Base-by-base conservation (phyloP, 2,329 filamentous ascomycete species). In the Botrytis elliptica region DNA sequence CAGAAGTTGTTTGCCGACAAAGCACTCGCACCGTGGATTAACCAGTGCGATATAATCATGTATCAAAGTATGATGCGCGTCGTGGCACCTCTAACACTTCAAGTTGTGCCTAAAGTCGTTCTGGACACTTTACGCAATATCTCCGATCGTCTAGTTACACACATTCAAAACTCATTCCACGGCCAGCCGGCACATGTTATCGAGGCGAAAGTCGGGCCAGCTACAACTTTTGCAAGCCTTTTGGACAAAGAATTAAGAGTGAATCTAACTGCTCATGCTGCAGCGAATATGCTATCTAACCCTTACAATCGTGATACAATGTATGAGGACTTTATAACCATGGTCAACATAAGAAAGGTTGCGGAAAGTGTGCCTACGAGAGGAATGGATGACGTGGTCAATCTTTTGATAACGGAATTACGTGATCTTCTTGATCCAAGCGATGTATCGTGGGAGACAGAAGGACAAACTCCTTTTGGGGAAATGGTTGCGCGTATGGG, bases 31-130 rank as follows among this genome's bases (percentile, higher is more conserved):
- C 88, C 92, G 1, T 99, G 96, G 96, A 97, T 99, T 75, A 93
- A 96, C 81, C 92, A 97, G 81, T 97, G 94, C 81, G 96, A 99
- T 82, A 97, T 96, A 84, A 88, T 95, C 49, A 93, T 98, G 84
- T 99, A 99, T 81, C 94, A 98, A 82, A 94, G 95, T 77, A 97
- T 98, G 92, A 94, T 98, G 84, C 91, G 92, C 71, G 97, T 98
- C 75, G 90, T 98, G 59, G 92, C 93, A 1, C 90, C 91, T n/a
- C 86, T 98, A 59, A 96, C 94, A 6, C 87, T 98, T 12, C 95
- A 98, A 81, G 95, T 97, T 22, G 92, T 97, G 6, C 96, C 96
- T 1, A 93, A 95, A 74, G 88, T 91, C 5, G 95, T 98, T 10
- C 86, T 98, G 74, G 93, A 95, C 79, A 94, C 95, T 3, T 88